A percentile compares a stretch with the other conserved stretches of the same genome.
phyloP scores from a whole-genome alignment of 1,284 basidiomycete species.

The Dichomitus squalens region DNA sequence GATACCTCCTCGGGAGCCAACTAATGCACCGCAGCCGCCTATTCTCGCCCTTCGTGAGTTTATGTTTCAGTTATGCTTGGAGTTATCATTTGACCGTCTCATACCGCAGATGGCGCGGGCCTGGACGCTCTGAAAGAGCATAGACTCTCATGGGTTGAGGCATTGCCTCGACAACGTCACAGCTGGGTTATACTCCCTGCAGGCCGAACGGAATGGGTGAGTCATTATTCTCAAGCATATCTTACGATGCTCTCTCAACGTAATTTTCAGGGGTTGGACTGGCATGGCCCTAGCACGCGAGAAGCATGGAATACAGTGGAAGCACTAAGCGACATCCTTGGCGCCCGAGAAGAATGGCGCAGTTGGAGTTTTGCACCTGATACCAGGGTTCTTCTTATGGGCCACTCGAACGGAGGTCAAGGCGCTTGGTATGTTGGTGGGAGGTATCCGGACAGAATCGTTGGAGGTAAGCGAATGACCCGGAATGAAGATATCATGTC shows the following conservation, averaged over 20 bases:
- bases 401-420: constrained; percentile 94
- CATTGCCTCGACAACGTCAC: constrained; percentile 55
- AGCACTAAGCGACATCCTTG: constrained; percentile 53
- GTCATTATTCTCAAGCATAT: constrained; percentile 1
- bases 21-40: constrained; percentile 40
- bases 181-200: constrained; percentile 76
- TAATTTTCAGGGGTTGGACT: constrained; percentile 75
- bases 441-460: constrained; percentile 75
- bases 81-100: not conserved
- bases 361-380: constrained; percentile 42
- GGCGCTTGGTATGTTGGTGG: constrained; percentile 82
- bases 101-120: constrained; percentile 73
- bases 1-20: constrained; percentile 48
- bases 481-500: not conserved
- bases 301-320: constrained; percentile 63
- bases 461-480: constrained; percentile 50
- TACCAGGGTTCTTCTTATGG: constrained; percentile 64
- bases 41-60: constrained; percentile 73
- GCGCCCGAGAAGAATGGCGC: constrained; percentile 38
- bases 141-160: constrained; percentile 55
- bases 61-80: not conserved
- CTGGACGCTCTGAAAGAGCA: constrained; percentile 59
- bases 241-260: not conserved
- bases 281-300: constrained; percentile 75
- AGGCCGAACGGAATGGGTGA: constrained; percentile 76